phyloP scores from a whole-genome alignment of 176 grass and related monocot species.

The Aegilops umbellulata region DNA sequence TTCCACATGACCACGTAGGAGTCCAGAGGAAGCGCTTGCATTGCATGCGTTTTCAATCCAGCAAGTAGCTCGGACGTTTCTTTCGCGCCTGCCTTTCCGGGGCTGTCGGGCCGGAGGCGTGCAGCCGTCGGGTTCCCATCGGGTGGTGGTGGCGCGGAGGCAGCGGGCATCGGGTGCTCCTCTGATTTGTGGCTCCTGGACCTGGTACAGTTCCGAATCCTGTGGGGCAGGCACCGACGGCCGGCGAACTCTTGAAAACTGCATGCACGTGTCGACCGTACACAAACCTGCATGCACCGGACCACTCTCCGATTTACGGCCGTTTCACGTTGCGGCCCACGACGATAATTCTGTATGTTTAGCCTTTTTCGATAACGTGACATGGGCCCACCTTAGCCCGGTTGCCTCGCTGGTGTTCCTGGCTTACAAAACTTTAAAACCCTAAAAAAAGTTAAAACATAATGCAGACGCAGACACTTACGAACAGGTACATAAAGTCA shows the following conservation, averaged over 20 bases:
- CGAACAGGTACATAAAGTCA: no score
- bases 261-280: background rate
- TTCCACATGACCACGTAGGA: conserved; percentile 47
- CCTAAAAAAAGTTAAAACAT: no score
- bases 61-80: background rate
- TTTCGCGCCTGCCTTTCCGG: background rate
- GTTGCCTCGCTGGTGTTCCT: no score
- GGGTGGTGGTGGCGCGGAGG: background rate
- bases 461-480: no score
- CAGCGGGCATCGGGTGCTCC: background rate
- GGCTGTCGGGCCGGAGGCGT: conserved; percentile 6
- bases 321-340: no score
- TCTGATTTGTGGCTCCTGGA: background rate
- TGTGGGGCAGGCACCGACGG: background rate
- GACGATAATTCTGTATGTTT: no score
- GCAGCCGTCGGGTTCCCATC: background rate
- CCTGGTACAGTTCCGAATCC: background rate
- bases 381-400: background rate
- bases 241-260: background rate
- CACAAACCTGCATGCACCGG: background rate
- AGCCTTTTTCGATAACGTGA: background rate
- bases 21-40: background rate
- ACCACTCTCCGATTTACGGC: background rate
- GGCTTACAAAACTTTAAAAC: no score
- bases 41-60: background rate